Evolutionary conservation across 2,329 filamentous ascomycete species (phyloP), one percentile per base, ranked within the genome.

Genomic region (Cordyceps farinosa): DNA sequence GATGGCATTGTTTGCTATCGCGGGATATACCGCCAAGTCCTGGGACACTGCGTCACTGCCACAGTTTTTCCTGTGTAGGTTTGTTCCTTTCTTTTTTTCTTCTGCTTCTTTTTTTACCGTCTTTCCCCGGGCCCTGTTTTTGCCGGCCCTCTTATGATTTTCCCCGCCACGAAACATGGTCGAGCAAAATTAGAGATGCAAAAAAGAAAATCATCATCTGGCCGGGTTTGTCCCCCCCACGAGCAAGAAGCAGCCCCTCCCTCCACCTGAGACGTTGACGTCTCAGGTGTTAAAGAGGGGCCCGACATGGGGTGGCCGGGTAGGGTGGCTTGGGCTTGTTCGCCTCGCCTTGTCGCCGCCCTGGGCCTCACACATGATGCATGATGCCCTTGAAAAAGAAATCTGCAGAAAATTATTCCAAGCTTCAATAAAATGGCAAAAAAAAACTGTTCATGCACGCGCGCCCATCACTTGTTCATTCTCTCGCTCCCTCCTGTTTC

Each of bases 181-280:
- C 22, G 22, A 1, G 22, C 22, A 22, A 22, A 22, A 22, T 22
- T 22, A 22, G 52, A 61, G 36, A 47, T n/a, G 29, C 3, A 55
- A 47, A 47, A 34, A 47, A 44, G 22, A 53, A 22, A 53, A 62
- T 40, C 36, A 32, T 54, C 59, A 22, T 51, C 13, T 22, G 22
- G 22, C 22, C 22, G 22, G 22, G 22, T 22, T 22, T 22, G 22
- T 22, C 22, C 22, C 58, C 40, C n/a, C 58, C 48, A 47, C 42
- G 48, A 52, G 10, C 34, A 22, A 32, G 32, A 22, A 22, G 22
- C 22, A 22, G 22, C 22, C 42, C 55, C 55, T 45, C 40, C 50
- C 47, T 22, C 56, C 66, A 67, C 66, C 66, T 67, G 66, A 67
- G 66, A 67, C 66, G 65, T 52, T 15, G 17, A 63, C 66, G 66